Base-by-base conservation (phyloP, 257 asterid species). In the Solanum appendiculatum region DNA sequence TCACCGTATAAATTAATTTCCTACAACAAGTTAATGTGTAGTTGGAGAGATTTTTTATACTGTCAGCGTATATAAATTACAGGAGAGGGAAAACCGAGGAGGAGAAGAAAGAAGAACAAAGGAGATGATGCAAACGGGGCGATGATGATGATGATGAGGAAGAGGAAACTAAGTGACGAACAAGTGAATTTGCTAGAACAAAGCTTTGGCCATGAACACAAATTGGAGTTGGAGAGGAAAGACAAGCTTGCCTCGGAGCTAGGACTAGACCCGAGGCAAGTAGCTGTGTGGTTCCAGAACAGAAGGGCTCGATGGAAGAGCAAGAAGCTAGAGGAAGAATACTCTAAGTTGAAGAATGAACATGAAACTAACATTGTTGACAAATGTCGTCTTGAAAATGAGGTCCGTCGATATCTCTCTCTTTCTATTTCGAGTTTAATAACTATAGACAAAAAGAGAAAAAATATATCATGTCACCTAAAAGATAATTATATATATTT, bases 301-400 rank as follows among this genome's bases (percentile, higher is more conserved):
- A 60, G 90, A 48, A 69, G 90, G 70, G 87, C 90, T 23, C 48
- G 90, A 54, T 88, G 85, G 88, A 88, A 88, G 81, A 78, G 25
- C 84, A 80, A 88, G 87, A 88, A 69, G 31, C 16, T 86, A 37
- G 88, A 86, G 56, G 88, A 86, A 8, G 90, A 88, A 54, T 88
- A 88, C 81, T 27, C 84, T 70, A 86, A 69, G 78, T 66, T 97
- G 69, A 89, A 89, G 85, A 42, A 89, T 2, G 88, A 93, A 63
- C 98, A 91, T 9, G 95, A 95, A 1, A 84, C 86, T 77, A 87
- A 95, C 60, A 87, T 94, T 0, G 69, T 92, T 11, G 93, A 96
- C 10, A 96, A 94, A 89, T 94, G 97, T 92, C 91, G 91, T 63
- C 98, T 96, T 46, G 94, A 96, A 89, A 78, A 93, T 56, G 90